Percentiles rank a stretch among this genome's conserved stretches.
Evolutionary conservation across 2,329 filamentous ascomycete genomes (phyloP).

Genomic region (Colletotrichum phormii): DNA sequence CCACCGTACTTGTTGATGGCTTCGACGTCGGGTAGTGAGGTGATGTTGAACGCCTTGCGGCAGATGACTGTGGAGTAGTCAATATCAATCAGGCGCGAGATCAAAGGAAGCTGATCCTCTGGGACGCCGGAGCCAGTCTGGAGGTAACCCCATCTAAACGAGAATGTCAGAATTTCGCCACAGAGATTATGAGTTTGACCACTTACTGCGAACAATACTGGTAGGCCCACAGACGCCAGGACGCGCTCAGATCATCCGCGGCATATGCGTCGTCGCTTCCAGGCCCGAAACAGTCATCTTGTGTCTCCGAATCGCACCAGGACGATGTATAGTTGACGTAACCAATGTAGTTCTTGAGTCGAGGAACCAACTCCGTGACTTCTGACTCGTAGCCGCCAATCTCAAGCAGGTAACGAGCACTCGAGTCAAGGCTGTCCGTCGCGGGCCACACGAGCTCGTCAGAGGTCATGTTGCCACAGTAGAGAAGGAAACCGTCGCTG

Average conservation of each 20-base stretch:
- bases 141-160: constrained; percentile 78
- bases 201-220: constrained; percentile 67
- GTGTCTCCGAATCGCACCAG: not conserved
- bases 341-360: constrained; percentile 66
- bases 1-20: constrained; percentile 83
- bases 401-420: constrained; percentile 53
- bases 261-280: constrained; percentile 34
- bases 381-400: constrained; percentile 47
- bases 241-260: constrained; percentile 8
- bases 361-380: constrained; percentile 50
- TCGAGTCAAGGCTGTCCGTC: constrained; percentile 49
- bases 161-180: constrained; percentile 14
- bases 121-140: constrained; percentile 79
- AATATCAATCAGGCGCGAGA: constrained; percentile 77
- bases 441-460: constrained; percentile 54
- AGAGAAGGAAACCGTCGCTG: constrained; percentile 54
- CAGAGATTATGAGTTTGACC: not conserved
- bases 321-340: constrained; percentile 48
- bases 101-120: constrained; percentile 69
- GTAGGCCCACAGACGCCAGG: constrained; percentile 59
- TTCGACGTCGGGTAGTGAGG: constrained; percentile 69
- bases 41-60: constrained; percentile 76
- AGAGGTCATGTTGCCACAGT: constrained; percentile 61
- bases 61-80: constrained; percentile 73
- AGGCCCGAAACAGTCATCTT: constrained; percentile 26